Evolutionary conservation across 139 green algal genomes (phyloP).

Genomic region (Parachlorella kessleri): DNA sequence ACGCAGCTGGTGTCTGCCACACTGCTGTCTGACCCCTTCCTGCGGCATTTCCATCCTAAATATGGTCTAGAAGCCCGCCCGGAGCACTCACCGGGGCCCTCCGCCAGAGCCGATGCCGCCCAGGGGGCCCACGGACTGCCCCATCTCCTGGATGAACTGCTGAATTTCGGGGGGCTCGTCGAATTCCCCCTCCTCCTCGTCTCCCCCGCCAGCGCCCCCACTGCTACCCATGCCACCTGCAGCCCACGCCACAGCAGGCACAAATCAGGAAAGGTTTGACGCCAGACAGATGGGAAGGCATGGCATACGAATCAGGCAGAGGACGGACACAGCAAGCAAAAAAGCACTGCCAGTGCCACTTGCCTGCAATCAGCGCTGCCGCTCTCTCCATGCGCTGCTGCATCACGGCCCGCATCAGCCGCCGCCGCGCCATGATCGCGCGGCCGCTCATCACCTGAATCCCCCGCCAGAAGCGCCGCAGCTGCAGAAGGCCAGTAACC

Average conservation of each 20-base stretch:
- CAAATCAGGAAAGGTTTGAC: not conserved
- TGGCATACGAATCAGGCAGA: not conserved
- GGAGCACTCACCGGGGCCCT: not conserved
- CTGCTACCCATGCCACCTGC: not conserved
- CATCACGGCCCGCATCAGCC: conserved; percentile 17
- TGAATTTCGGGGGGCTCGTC: conserved; percentile 28
- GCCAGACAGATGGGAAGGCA: not conserved
- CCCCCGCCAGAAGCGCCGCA: conserved; percentile 5
- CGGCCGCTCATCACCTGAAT: conserved; percentile 18
- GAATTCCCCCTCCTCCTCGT: conserved; percentile 22
- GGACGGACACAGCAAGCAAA: not conserved
- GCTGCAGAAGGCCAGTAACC: not conserved
- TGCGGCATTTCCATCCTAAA: too few relatives aligned
- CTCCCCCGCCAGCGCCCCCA: not conserved
- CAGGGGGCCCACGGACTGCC: not conserved
- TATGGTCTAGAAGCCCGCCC: too few relatives aligned
- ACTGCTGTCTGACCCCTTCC: too few relatives aligned
- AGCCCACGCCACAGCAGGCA: not conserved
- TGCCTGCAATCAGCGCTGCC: conserved; percentile 11
- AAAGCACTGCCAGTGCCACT: not conserved
- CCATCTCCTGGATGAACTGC: conserved; percentile 23
- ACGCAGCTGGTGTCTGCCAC: too few relatives aligned
- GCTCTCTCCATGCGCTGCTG: conserved; percentile 9
- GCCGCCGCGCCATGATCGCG: conserved; percentile 19
- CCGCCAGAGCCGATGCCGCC: not conserved